Evolutionary conservation across 345 rosid species (phyloP).

Genomic region (Pugionium dolabratum): DNA sequence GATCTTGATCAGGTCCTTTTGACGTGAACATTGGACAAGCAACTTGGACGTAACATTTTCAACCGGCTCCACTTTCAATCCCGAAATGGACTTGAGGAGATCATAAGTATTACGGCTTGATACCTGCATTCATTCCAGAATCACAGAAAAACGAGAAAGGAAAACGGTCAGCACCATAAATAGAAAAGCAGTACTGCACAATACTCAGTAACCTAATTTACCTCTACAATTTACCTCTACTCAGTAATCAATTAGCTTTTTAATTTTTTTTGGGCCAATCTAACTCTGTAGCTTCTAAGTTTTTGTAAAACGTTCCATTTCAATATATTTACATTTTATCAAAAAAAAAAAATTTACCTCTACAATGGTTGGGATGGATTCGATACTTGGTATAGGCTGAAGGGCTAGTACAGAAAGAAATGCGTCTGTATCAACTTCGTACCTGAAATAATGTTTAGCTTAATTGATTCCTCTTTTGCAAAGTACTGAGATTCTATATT

Average conservation of each 20-base stretch:
- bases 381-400: slow-evolving; percentile 76
- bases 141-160: slow-evolving; percentile 17
- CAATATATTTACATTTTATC: too few relatives aligned
- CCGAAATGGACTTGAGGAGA: slow-evolving; percentile 82
- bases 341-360: slow-evolving; percentile 87
- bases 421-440: slow-evolving; percentile 89
- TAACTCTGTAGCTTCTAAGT: too few relatives aligned
- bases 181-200: slow-evolving; percentile 6
- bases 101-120: slow-evolving; percentile 75
- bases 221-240: slow-evolving; percentile 99
- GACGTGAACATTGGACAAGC: slow-evolving; percentile 97
- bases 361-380: slow-evolving; percentile 83
- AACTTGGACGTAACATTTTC: slow-evolving; percentile 89
- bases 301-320: too few relatives aligned
- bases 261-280: too few relatives aligned
- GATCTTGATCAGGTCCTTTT: slow-evolving; percentile 87
- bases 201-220: slow-evolving; percentile 35
- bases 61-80: slow-evolving; percentile 86
- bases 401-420: slow-evolving; percentile 92
- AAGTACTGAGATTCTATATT: slow-evolving; percentile 10
- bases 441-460: slow-evolving; percentile 57
- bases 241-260: too few relatives aligned
- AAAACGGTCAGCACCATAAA: slow-evolving; percentile 6
- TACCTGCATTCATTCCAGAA: slow-evolving; percentile 54
- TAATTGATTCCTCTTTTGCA: slow-evolving; percentile 29